Evolutionary conservation across 139 green algal genomes (phyloP).

Genomic region (Chlamydomonas incerta): DNA sequence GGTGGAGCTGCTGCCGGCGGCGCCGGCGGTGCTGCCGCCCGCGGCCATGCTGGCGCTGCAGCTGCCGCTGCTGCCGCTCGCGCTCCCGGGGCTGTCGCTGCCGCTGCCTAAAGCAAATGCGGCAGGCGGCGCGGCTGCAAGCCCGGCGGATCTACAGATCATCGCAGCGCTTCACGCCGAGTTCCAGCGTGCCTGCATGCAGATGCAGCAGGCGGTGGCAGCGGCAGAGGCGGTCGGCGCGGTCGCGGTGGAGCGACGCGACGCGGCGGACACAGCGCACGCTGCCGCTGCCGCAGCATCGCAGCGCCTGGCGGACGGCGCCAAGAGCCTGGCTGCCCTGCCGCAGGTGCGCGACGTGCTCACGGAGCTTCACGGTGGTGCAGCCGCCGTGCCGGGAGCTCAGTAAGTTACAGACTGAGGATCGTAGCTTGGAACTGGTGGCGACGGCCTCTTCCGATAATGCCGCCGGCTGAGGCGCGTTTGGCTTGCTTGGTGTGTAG

Average conservation of each 20-base stretch:
- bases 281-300: neutral
- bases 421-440: too few relatives aligned
- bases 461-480: too few relatives aligned
- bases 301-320: slow-evolving; percentile 13
- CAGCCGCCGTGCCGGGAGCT: too few relatives aligned
- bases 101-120: too few relatives aligned
- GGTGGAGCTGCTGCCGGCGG: neutral
- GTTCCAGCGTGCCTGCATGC: neutral
- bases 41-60: neutral
- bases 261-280: neutral
- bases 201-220: neutral
- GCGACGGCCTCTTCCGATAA: too few relatives aligned
- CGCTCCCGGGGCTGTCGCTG: slow-evolving; percentile 1
- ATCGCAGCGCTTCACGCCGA: neutral
- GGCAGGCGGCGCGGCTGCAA: neutral
- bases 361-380: neutral
- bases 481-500: too few relatives aligned
- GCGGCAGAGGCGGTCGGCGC: neutral
- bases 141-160: neutral
- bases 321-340: neutral
- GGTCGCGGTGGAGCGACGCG: slow-evolving; percentile 6
- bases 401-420: too few relatives aligned
- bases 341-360: neutral
- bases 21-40: neutral
- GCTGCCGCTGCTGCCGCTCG: neutral